A percentile compares a stretch with the other conserved stretches of the same genome.
phyloP scores from a whole-genome alignment of 2,329 filamentous ascomycete genomes.

The Colletotrichum gigasporum region DNA sequence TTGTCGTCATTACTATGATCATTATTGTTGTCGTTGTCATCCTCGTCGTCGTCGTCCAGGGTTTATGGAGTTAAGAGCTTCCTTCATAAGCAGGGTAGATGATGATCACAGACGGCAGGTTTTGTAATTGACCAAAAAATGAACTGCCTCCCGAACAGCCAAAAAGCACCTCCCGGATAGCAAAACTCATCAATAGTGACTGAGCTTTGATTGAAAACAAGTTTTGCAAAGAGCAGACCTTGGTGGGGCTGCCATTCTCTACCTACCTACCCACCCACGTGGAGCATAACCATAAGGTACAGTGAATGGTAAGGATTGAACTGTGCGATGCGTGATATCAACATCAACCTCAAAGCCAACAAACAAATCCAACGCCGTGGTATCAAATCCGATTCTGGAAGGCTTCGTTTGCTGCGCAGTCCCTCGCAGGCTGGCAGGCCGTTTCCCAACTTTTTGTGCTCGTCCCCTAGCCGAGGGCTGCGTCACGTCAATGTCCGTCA shows the following conservation, averaged over 20 bases:
- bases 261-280: neutral
- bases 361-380: slow-evolving; percentile 16
- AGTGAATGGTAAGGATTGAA: neutral
- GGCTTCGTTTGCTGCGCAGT: neutral
- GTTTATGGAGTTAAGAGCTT: no score
- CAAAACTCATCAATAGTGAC: no score
- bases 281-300: neutral
- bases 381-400: slow-evolving; percentile 18
- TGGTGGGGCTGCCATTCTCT: neutral
- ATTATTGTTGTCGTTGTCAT: no score
- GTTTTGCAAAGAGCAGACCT: neutral
- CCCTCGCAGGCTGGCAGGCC: neutral
- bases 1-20: no score
- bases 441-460: neutral
- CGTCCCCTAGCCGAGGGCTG: neutral
- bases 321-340: neutral
- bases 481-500: neutral
- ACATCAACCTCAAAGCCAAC: neutral
- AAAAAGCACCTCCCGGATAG: no score
- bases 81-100: no score
- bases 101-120: no score
- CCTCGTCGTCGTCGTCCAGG: no score
- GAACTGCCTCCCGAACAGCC: no score
- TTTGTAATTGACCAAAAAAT: no score
- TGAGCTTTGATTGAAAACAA: no score